Percentiles rank a stretch among this genome's conserved stretches.
Conservation (phyloP, 1,284 basidiomycete genomes). For the Anthracocystis panici-leucophaei region DNA sequence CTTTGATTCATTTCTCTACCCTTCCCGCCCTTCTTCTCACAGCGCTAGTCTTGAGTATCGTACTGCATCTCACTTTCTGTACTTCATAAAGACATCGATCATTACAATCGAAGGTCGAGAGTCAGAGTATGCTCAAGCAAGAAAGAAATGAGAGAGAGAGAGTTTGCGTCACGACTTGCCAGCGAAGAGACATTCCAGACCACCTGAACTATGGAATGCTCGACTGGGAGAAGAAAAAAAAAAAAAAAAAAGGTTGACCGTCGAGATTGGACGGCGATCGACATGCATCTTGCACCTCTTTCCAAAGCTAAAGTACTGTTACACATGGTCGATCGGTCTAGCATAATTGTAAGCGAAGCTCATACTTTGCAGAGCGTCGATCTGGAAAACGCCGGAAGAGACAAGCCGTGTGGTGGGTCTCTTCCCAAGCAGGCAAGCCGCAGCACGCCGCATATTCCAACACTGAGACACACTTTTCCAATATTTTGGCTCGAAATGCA, state of each 20-base stretch:
- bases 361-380: slow-evolving; percentile 4
- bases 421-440: slow-evolving; percentile 15
- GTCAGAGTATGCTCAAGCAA: too few relatives aligned
- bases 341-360: too few relatives aligned
- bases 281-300: not conserved
- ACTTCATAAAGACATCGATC: too few relatives aligned
- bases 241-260: slow-evolving; percentile 1
- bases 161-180: not conserved
- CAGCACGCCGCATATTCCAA: not conserved
- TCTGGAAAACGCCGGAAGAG: slow-evolving; percentile 2
- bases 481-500: not conserved
- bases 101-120: too few relatives aligned
- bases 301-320: too few relatives aligned
- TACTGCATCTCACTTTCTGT: too few relatives aligned
- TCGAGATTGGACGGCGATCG: not conserved
- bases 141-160: not conserved
- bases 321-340: slow-evolving; percentile 6
- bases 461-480: not conserved
- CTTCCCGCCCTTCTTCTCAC: too few relatives aligned
- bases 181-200: slow-evolving; percentile 20
- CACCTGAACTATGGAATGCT: slow-evolving; percentile 27
- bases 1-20: not conserved
- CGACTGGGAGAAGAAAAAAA: too few relatives aligned
- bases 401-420: not conserved
- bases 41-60: too few relatives aligned